These are phyloP conservation scores for Phaseolus coccineus DNA, from an alignment of 331 rosid genomes.

Conservation along the genomic window DNA sequence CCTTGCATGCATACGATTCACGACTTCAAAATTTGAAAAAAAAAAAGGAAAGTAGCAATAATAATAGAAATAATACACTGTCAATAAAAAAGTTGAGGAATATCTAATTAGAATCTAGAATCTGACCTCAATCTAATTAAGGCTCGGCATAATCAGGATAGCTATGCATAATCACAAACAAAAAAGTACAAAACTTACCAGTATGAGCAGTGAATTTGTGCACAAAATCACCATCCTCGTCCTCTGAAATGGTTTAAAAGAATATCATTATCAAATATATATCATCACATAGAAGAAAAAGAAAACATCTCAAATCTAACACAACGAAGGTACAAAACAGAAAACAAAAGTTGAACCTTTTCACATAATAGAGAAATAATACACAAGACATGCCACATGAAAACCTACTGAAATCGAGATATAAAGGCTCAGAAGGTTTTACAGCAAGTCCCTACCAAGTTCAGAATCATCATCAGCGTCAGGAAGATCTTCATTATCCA, in stretches of 20 bases:
- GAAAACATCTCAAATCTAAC: neutral
- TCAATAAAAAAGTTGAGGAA: neutral
- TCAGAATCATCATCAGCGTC: constrained; percentile 70
- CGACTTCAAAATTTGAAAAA: neutral
- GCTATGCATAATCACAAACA: neutral
- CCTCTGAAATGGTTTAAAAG: constrained; percentile 61
- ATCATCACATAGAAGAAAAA: constrained; percentile 3
- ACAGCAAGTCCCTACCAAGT: constrained; percentile 54
- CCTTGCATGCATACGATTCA: neutral
- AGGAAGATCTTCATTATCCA: constrained; percentile 92
- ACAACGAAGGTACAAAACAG: neutral
- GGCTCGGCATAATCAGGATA: neutral
- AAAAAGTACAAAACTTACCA: constrained; percentile 53
- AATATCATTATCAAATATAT: constrained; percentile 28
- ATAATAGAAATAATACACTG: too few species aligned
- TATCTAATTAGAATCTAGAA: constrained; percentile 1
- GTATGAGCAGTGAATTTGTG: constrained; percentile 85
- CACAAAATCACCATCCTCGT: constrained; percentile 73
- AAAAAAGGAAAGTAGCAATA: neutral
- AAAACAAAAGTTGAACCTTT: neutral
- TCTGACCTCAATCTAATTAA: constrained; percentile 27
- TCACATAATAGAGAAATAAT: neutral
- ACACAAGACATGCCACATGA: neutral
- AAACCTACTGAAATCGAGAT: neutral
- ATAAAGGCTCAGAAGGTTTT: neutral